Evolutionary conservation across 140 eudicot genomes (phyloP).

Genomic region (Ambrosia hybrid): DNA sequence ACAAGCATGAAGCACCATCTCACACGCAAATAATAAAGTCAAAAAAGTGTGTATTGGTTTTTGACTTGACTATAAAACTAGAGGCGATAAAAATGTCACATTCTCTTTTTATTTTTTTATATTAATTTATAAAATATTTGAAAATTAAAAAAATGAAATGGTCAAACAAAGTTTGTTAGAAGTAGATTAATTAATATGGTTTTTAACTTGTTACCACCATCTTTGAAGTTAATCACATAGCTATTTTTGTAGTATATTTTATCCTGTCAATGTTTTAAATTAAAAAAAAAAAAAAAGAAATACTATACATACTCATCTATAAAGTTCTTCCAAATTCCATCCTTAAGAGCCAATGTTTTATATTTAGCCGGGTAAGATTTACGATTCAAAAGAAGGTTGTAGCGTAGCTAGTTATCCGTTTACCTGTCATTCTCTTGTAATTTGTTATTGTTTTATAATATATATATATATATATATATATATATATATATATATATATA

Average conservation of each 20-base stretch:
- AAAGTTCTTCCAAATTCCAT: too few relatives aligned
- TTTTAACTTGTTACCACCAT: not conserved
- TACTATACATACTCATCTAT: too few relatives aligned
- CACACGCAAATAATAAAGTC: conserved; percentile 12
- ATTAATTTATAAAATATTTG: not conserved
- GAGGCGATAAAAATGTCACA: not conserved
- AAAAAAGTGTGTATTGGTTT: not conserved
- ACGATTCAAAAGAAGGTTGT: too few relatives aligned
- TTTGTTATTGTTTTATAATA: too few relatives aligned
- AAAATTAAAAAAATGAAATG: not conserved
- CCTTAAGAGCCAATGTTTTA: too few relatives aligned
- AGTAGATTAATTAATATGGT: not conserved
- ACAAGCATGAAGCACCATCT: conserved; percentile 3
- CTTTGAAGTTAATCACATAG: not conserved
- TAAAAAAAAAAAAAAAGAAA: too few relatives aligned
- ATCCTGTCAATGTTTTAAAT: too few relatives aligned
- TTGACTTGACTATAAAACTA: conserved; percentile 2
- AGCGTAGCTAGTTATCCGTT: too few relatives aligned
- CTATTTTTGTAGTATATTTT: not conserved
- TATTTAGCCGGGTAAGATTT: too few relatives aligned
- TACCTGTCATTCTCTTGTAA: too few relatives aligned
- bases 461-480: too few relatives aligned
- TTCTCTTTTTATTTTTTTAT: not conserved
- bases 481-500: too few relatives aligned
- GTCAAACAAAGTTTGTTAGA: conserved; percentile 1